Evolutionary conservation across 805 yeast genomes (phyloP), one percentile per base, ranked within the genome.

Genomic region (Ogataea corticis): DNA sequence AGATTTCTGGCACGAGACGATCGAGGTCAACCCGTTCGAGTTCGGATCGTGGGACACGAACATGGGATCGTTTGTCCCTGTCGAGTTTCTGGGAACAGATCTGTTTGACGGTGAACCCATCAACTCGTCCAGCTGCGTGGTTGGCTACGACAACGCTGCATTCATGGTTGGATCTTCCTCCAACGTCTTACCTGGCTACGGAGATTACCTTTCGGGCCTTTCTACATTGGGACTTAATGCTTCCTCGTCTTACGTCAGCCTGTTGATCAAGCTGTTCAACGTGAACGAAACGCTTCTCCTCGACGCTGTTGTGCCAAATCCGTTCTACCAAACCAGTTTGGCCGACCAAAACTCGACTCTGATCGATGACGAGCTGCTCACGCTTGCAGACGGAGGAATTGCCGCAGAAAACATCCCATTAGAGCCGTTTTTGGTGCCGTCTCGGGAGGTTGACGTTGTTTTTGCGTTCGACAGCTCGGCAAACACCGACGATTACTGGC

Each of bases 11-110:
- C 74, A 87, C 13, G 84, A 94, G 3, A 73, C 72, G 40, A 71
- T 81, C 49, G 79, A 81, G 53, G 61, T 77, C 44, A 75, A 73
- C 41, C 91, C 95, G 13, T 81, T 70, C 56, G 86, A 83, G 60
- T 71, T 89, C 59, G 97, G 97, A 12, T 81, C 94, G 3, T 89
- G 94, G 94, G 92, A 87, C 57, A 83, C 84, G 7, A 67, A 81
- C 3, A 67, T 85, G 45, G 72, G 76, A 41, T 73, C 83, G 7
- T 88, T 89, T 61, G 68, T 82, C 15, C 80, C 84, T 43, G 66
- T 78, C 37, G 75, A 79, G 60, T 85, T 82, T 58, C 60, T 88
- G 35, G 96, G 96, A 9, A 71, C 94, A 0, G 52, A 69, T 3
- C 74, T 85, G 19, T 54, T 66, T 15, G 70, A 80, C 49, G 96